phyloP scores from a whole-genome alignment of 805 yeast species.

The Candida sithepensis region DNA sequence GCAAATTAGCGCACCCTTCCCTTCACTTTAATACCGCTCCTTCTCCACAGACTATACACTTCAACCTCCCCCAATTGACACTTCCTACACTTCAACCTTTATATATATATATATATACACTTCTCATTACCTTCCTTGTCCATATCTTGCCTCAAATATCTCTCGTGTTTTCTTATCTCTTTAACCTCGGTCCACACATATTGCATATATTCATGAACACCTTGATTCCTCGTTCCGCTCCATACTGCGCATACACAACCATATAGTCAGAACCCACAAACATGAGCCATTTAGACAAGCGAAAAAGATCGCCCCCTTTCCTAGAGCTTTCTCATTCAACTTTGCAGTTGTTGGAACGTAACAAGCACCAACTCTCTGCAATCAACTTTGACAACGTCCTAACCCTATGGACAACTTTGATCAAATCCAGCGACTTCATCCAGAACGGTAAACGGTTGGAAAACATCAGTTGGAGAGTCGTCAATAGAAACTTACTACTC shows the following conservation, averaged over 20 bases:
- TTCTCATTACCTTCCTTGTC: too few species aligned
- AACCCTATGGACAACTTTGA: conserved; percentile 39
- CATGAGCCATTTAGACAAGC: conserved; percentile 22
- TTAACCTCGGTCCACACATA: too few species aligned
- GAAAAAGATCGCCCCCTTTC: conserved; percentile 29
- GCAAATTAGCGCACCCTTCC: too few species aligned
- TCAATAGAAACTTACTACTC: conserved; percentile 28
- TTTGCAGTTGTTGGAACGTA: conserved; percentile 20
- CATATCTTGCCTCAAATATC: too few species aligned
- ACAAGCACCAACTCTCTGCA: conserved; percentile 16
- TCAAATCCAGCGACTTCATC: conserved; percentile 30
- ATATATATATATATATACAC: too few species aligned
- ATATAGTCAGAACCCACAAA: conserved; percentile 2
- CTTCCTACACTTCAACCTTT: too few species aligned
- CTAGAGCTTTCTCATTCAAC: conserved; percentile 30
- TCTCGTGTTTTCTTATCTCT: too few species aligned
- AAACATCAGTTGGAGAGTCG: conserved; percentile 35
- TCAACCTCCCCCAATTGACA: too few species aligned
- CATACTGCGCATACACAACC: too few species aligned
- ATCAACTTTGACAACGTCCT: conserved; percentile 38
- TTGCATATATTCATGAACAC: neutral
- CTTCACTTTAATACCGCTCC: too few species aligned
- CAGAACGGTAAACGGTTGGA: conserved; percentile 33
- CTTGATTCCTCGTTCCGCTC: neutral
- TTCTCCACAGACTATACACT: neutral